Evolutionary conservation across 2,329 filamentous ascomycete genomes (phyloP).

Genomic region (Westerdykella ornata): DNA sequence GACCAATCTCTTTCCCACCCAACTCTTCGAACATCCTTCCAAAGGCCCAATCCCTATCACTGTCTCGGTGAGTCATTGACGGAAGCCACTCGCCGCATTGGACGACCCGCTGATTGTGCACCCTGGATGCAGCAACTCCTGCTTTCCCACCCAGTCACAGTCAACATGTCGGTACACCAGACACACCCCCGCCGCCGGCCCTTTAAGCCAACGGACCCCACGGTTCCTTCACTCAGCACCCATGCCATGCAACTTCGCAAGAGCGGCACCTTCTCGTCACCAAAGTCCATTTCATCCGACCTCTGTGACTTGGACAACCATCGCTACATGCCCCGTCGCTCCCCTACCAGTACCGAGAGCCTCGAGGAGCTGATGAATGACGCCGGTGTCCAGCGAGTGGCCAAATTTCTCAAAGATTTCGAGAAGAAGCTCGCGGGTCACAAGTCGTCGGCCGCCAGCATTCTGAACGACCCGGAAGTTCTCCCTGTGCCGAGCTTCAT

Average conservation of each 20-base stretch:
- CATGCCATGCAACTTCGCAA: conserved; percentile 44
- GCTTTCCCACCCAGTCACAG: conserved; percentile 25
- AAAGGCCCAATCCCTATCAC: conserved; percentile 8
- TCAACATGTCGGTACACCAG: conserved; percentile 35
- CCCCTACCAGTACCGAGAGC: conserved; percentile 44
- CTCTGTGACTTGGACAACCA: conserved; percentile 37
- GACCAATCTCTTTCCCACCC: conserved; percentile 7
- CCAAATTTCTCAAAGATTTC: conserved; percentile 41
- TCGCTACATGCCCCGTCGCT: conserved; percentile 42
- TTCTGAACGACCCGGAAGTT: conserved; percentile 45
- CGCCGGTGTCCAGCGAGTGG: conserved; percentile 40
- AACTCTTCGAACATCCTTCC: conserved; percentile 17
- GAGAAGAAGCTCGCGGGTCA: conserved; percentile 40
- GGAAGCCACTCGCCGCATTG: conserved; percentile 9
- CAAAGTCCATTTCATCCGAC: conserved; percentile 33
- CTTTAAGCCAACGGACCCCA: conserved; percentile 30
- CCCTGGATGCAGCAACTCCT: conserved; percentile 15
- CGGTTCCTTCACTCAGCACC: conserved; percentile 27
- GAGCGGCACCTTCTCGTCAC: conserved; percentile 45
- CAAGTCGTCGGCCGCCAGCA: conserved; percentile 28
- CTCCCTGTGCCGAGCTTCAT: conserved; percentile 44
- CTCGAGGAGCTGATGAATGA: conserved; percentile 45
- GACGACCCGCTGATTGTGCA: conserved; percentile 16
- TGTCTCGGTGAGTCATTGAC: conserved; percentile 31
- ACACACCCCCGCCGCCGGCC: conserved; percentile 44